phyloP scores from a whole-genome alignment of 2,329 filamentous ascomycete genomes.

The Colletotrichum sp. region DNA sequence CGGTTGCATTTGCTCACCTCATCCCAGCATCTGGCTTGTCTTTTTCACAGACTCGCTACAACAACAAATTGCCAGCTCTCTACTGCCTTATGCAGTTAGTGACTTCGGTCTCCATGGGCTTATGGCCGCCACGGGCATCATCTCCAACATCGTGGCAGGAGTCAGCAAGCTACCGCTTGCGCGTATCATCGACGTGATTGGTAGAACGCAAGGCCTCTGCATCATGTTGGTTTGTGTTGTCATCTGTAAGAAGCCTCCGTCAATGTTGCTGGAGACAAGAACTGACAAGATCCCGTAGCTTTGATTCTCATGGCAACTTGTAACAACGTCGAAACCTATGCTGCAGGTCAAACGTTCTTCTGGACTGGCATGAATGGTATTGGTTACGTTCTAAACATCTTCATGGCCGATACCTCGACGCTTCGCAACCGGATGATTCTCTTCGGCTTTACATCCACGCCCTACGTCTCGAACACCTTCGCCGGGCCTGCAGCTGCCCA shows the following conservation, averaged over 20 bases:
- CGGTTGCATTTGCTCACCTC: neutral
- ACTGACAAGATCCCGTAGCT: conserved; percentile 40
- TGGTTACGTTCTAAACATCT: conserved; percentile 32
- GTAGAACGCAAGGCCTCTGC: conserved; percentile 39
- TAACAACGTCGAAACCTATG: conserved; percentile 52
- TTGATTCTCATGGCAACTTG: conserved; percentile 64
- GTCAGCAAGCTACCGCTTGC: conserved; percentile 37
- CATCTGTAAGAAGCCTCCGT: neutral
- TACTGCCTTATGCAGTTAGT: conserved; percentile 37
- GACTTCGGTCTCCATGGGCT: conserved; percentile 52
- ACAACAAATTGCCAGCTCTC: conserved; percentile 37
- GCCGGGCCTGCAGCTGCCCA: conserved; percentile 30
- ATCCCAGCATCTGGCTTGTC: conserved; percentile 45
- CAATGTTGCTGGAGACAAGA: neutral
- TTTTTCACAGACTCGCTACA: conserved; percentile 48
- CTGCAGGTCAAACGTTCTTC: conserved; percentile 58
- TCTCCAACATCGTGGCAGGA: conserved; percentile 39
- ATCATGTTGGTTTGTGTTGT: conserved; percentile 28
- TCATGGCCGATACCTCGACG: conserved; percentile 35
- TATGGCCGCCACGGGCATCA: conserved; percentile 48
- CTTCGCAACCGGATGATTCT: conserved; percentile 36
- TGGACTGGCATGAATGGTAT: conserved; percentile 49
- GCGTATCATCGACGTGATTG: conserved; percentile 43
- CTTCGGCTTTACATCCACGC: conserved; percentile 34
- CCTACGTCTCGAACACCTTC: conserved; percentile 42